Conservation (phyloP, 345 rosid genomes). For the Gossypium mustelinum region DNA sequence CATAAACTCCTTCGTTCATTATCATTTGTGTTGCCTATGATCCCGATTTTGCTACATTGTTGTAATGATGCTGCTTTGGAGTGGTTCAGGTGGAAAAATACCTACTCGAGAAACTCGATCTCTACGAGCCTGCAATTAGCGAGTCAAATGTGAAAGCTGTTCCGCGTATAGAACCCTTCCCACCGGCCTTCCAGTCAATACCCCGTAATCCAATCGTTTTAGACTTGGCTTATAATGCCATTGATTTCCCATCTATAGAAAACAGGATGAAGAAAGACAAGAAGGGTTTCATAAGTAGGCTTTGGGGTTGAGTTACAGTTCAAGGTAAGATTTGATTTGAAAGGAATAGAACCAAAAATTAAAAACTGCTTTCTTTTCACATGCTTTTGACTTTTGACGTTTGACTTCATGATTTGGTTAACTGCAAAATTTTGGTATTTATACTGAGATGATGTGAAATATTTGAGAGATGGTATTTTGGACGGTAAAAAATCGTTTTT, state of each 20-base stretch:
- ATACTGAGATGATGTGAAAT: background rate
- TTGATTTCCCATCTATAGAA: slow-evolving; percentile 79
- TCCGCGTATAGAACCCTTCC: slow-evolving; percentile 78
- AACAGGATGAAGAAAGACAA: slow-evolving; percentile 77
- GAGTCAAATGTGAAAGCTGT: slow-evolving; percentile 53
- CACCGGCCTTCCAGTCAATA: slow-evolving; percentile 64
- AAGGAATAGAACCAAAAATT: background rate
- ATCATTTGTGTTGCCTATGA: background rate
- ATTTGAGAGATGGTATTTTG: background rate
- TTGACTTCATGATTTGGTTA: slow-evolving; percentile 3
- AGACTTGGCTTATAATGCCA: slow-evolving; percentile 65
- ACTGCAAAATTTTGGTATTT: slow-evolving; percentile 8
- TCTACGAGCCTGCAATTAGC: slow-evolving; percentile 72
- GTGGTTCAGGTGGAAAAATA: slow-evolving; percentile 59
- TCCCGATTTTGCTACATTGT: background rate
- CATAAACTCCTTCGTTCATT: background rate
- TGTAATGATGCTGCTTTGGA: slow-evolving; percentile 8
- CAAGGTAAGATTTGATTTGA: background rate
- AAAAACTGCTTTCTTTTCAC: background rate
- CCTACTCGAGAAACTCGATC: slow-evolving; percentile 74
- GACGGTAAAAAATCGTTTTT: background rate
- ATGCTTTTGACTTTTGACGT: background rate
- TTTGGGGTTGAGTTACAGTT: slow-evolving; percentile 46
- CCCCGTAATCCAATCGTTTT: slow-evolving; percentile 81
- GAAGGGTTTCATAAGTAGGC: slow-evolving; percentile 71